Evolutionary conservation across 345 rosid genomes (phyloP), one percentile per base, ranked within the genome.

Genomic region (Turnera subulata): DNA sequence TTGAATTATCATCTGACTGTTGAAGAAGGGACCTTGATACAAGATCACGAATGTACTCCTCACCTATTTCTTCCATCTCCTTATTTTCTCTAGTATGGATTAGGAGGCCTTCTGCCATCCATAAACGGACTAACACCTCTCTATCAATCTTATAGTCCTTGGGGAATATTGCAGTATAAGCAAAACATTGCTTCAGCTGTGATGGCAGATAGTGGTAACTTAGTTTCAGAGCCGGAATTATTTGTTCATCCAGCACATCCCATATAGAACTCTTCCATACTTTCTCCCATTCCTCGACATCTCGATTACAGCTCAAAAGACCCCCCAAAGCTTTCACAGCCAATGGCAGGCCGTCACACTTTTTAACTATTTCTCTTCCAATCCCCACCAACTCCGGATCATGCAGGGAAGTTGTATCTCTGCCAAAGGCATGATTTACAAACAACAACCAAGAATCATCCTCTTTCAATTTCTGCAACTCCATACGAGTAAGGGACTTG

Each of bases 171-270:
- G 55, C 38, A 17, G 38, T 25, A 12, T 51, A 51, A 29, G 55
- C 19, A 17, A 51, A 51, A 33, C 55, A 51, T 17, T 12, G 55
- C 14, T 51, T 51, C 2, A 51, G 55, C 7, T 71, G 69, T 0
- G 73, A 37, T 32, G 73, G 68, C 14, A 68, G 73, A 56, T 56
- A 51, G 35, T 56, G 26, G 11, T 68, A 68, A 19, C 66, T 67
- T 47, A 67, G 47, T 54, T 25, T 39, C 14, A 52, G 42, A 18
- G 13, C 56, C 0, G 42, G 55, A 26, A 51, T 32, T 25, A 51
- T 29, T 14, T 3, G 3, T 1, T 4, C 20, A 9, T 51, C 25
- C 10, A 11, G 37, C 40, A 51, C 8, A 29, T 51, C 55, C 55
- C 55, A 51, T 38, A 51, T n/a, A 17, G 25, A 7, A 33, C 40